Evolutionary conservation across 495 filamentous ascomycete genomes (phyloP), one percentile per base, ranked within the genome.

Genomic region (Penicillium crystallinum): DNA sequence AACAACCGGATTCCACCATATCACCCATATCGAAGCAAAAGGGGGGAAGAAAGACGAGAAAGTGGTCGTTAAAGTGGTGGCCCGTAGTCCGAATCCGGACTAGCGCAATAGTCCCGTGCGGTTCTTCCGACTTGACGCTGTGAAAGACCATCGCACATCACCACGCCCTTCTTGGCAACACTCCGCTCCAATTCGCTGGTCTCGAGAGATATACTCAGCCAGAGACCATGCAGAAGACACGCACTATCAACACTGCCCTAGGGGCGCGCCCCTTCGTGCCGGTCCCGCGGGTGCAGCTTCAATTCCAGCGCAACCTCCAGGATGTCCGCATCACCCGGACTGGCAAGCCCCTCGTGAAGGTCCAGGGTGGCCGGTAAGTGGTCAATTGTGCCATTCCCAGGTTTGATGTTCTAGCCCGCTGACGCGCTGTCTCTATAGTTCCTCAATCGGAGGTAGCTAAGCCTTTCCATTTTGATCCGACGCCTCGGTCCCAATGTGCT

Each of bases 251-350:
- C 58, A 67, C 72, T 64, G 68, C 64, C 65, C 60, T 75, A 46
- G 73, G 70, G 58, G 65, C 69, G 40, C 70, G 68, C 64, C 67
- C 68, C 35, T 71, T 74, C 45, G 58, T 57, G 63, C 72, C 73
- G 54, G 54, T 66, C 61, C 70, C 71, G 42, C 68, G 64, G 54
- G 58, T 75, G 19, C 67, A 73, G 62, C 69, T 70, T 58, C 70
- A 74, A 45, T 53, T 69, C 46, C 75, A 75, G 63, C 71, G 77
- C 57, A 71, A 67, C 61, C 69, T 93, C 54, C 85, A 87, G 63
- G 90, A 95, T 77, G 78, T 95, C 57, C 72, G 84, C 54, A 91
- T 95, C 64, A 87, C 89, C 49, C 77, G 90, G 58, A 95, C 90
- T 39, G 90, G 90, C 66, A 91, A 88, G 77, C 89, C 90, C 43